Percentiles rank a stretch among this genome's conserved stretches.
These are phyloP conservation scores for Kodamaea laetipori DNA, from an alignment of 805 yeast genomes.

Conservation along the genomic window DNA sequence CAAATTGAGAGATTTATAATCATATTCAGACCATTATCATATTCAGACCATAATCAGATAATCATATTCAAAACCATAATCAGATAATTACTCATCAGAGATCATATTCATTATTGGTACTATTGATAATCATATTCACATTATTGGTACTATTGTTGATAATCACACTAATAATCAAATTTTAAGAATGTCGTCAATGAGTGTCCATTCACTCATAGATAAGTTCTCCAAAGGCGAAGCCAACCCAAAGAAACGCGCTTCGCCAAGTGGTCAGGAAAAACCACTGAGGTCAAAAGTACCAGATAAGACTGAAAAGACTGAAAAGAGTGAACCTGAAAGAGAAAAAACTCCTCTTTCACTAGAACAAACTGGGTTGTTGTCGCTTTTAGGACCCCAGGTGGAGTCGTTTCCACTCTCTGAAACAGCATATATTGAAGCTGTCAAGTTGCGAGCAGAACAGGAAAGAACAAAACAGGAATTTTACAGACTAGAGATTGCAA, in stretches of 20 bases:
- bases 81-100: no score
- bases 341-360: slow-evolving; percentile 8
- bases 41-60: no score
- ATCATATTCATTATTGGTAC: no score
- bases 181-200: slow-evolving; percentile 36
- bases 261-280: slow-evolving; percentile 9
- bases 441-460: slow-evolving; percentile 65
- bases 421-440: slow-evolving; percentile 56
- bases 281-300: slow-evolving; percentile 6
- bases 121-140: no score
- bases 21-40: no score
- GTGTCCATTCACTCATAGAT: slow-evolving; percentile 45
- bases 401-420: slow-evolving; percentile 59
- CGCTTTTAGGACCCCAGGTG: slow-evolving; percentile 56
- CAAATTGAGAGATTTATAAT: no score
- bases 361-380: slow-evolving; percentile 23
- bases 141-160: no score
- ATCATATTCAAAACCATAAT: no score
- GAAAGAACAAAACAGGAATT: slow-evolving; percentile 83
- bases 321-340: not conserved
- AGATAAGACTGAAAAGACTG: not conserved
- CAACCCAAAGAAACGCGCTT: slow-evolving; percentile 10
- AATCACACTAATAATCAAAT: no score
- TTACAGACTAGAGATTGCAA: slow-evolving; percentile 63
- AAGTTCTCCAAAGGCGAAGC: slow-evolving; percentile 20